Evolutionary conservation across 2,329 filamentous ascomycete species (phyloP), one percentile per base, ranked within the genome.

Genomic region (Endoconidiophora polonica): DNA sequence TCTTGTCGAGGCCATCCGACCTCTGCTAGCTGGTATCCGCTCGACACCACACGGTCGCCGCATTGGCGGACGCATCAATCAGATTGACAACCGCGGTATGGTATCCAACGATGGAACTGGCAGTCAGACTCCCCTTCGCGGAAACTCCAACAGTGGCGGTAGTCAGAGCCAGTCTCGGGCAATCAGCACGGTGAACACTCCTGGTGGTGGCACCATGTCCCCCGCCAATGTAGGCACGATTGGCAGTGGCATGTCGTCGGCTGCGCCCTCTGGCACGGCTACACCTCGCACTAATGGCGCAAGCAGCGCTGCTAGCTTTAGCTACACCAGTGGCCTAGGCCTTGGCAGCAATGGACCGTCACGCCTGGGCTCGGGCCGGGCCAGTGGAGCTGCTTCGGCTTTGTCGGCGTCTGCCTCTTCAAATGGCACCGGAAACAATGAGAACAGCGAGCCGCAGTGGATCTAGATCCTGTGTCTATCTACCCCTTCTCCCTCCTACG

Each of bases 11-110:
- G 73, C 76, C 36, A 87, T 96, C 58, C 85, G 87, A 38, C 86
- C 88, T 1, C 80, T 93, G 54, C 69, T 96, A 38, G 83, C 86
- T 3, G 72, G 77, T 40, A 93, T 96, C 55, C 86, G 88, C 55
- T 81, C 85, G 58, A 95, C 88, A 40, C 90, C 91, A 3, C 91
- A 96, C 62, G 91, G 91, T 48, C 88, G 91, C 57, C 86, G 91
- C 55, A 93, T 96, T 59, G 81, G 85, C 61, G 83, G 83, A 62
- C 96, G 96, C 72, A 83, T 98, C 52, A 70, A 77, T 56, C 68
- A 74, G 23, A 73, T 72, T 54, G 77, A 81, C 56, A 68, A 63
- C 53, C 68, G 67, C 46, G 63, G 60, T 29, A 63, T 63, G 9
- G 73, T 72, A 14, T 70, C 74, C 14, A 63, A 70, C 12, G 74